These are phyloP conservation scores for Calonectria multiphialidica DNA, from an alignment of 2,329 filamentous ascomycete species.

Conservation along the genomic window DNA sequence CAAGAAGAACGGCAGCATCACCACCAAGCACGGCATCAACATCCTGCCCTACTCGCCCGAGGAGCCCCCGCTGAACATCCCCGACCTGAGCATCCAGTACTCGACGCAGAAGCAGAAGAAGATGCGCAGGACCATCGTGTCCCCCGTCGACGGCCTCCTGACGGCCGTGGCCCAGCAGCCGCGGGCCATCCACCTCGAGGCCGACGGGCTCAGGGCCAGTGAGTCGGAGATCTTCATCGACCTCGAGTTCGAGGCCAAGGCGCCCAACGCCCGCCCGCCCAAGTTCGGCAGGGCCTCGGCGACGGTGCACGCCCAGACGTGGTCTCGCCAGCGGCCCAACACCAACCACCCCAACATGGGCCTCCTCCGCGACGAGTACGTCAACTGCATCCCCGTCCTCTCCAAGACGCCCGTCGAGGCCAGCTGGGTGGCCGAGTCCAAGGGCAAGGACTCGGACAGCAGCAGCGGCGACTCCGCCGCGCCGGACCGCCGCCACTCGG, in stretches of 20 bases:
- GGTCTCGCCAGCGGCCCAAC: conserved; percentile 38
- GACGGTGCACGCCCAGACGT: conserved; percentile 35
- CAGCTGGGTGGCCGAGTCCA: neutral
- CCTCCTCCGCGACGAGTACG: conserved; percentile 22
- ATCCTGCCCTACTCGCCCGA: conserved; percentile 36
- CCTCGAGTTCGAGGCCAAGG: conserved; percentile 32
- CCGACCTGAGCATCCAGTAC: conserved; percentile 34
- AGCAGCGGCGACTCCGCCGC: neutral
- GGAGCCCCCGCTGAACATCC: conserved; percentile 35
- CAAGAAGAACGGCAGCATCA: conserved; percentile 17
- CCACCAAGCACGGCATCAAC: conserved; percentile 32
- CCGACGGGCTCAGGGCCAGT: conserved; percentile 28
- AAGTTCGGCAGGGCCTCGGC: conserved; percentile 23
- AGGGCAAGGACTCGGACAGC: neutral
- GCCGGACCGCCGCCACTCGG: neutral
- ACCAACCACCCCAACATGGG: conserved; percentile 31
- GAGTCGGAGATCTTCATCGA: conserved; percentile 29
- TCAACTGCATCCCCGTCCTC: neutral
- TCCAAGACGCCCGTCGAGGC: neutral
- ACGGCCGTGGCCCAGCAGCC: conserved; percentile 36
- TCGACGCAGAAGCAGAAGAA: conserved; percentile 30
- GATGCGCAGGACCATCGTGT: conserved; percentile 37
- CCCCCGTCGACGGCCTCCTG: conserved; percentile 29
- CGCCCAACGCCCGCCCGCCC: conserved; percentile 25
- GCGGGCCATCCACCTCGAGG: conserved; percentile 29